Conservation (phyloP, 1,284 basidiomycete species). For the Leccinum proximum region DNA sequence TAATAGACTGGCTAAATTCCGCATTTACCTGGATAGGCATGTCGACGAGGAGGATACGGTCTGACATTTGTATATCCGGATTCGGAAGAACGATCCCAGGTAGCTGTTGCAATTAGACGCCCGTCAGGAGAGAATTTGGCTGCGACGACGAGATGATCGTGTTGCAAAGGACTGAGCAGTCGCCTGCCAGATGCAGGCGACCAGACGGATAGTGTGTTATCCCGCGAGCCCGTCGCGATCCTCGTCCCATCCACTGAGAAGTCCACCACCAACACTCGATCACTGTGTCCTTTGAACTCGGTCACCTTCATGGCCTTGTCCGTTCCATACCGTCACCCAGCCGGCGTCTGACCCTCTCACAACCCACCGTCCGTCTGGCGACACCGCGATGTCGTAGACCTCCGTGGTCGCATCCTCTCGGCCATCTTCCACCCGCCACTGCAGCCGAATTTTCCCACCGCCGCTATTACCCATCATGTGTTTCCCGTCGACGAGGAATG, state of each 20-base stretch:
- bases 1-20: not conserved
- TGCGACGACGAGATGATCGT: not conserved
- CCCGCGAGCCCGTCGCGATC: not conserved
- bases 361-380: not conserved
- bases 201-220: not conserved
- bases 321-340: not conserved
- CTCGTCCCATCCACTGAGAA: not conserved
- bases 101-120: not conserved
- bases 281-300: not conserved
- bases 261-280: not conserved
- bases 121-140: not conserved
- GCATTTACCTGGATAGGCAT: not conserved
- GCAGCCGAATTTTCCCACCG: not conserved
- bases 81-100: not conserved
- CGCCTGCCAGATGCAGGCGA: not conserved
- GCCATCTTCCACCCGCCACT: not conserved
- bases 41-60: not conserved
- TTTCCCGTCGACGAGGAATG: slow-evolving; percentile 1
- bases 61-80: not conserved
- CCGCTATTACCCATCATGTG: not conserved
- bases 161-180: not conserved
- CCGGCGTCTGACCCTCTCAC: not conserved
- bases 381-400: not conserved
- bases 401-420: not conserved
- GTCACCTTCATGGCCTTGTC: not conserved